These are phyloP conservation scores for Penicillium corylophilum DNA, from an alignment of 2,329 filamentous ascomycete species.

Conservation along the genomic window DNA sequence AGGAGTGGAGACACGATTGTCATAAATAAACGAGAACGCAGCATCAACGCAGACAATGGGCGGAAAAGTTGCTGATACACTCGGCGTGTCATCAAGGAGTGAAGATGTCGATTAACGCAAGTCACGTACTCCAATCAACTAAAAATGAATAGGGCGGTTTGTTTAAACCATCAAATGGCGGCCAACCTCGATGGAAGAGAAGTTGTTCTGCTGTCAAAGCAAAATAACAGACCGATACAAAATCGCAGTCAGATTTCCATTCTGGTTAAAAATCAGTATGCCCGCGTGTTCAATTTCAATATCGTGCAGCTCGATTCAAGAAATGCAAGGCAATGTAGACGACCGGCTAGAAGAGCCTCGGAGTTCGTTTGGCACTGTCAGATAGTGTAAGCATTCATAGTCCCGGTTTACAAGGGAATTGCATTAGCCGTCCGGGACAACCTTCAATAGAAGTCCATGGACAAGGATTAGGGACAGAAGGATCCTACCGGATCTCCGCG, in stretches of 20 bases:
- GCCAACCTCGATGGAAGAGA: slow-evolving; percentile 49
- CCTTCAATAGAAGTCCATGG: slow-evolving; percentile 11
- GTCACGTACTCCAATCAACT: slow-evolving; percentile 29
- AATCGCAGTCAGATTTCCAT: slow-evolving; percentile 35
- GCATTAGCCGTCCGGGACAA: not conserved
- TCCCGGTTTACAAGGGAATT: not conserved
- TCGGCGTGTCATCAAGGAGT: slow-evolving; percentile 13
- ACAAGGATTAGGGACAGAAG: slow-evolving; percentile 11
- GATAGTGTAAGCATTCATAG: slow-evolving; percentile 19
- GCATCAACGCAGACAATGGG: slow-evolving; percentile 11
- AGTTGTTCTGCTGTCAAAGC: slow-evolving; percentile 30
- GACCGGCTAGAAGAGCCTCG: slow-evolving; percentile 53
- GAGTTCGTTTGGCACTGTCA: slow-evolving; percentile 52
- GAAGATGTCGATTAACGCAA: slow-evolving; percentile 29
- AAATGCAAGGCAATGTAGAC: slow-evolving; percentile 3
- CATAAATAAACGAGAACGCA: slow-evolving; percentile 12
- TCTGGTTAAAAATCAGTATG: slow-evolving; percentile 32
- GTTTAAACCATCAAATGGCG: slow-evolving; percentile 44
- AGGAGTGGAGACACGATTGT: slow-evolving; percentile 7
- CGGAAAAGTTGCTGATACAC: not conserved
- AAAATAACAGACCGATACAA: slow-evolving; percentile 23
- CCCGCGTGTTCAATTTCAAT: slow-evolving; percentile 20
- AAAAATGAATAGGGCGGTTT: slow-evolving; percentile 31
- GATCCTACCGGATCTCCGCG: slow-evolving; percentile 75
- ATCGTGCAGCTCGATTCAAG: slow-evolving; percentile 26